Evolutionary conservation across 1,139 yeast species (phyloP).

Genomic region (Magnusiomyces clavatus): DNA sequence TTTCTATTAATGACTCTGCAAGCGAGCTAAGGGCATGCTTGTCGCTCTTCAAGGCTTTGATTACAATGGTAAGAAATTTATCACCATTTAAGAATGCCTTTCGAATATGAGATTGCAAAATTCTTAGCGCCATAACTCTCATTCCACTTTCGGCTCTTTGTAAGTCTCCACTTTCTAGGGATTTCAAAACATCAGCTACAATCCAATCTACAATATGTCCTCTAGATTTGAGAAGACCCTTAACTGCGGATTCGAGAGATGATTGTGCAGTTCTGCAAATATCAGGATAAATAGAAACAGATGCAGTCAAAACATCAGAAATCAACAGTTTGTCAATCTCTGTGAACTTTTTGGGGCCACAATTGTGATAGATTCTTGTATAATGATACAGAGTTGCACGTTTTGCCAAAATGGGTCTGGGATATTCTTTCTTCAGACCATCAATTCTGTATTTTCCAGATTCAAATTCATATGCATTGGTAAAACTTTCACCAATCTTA

Average conservation of each 20-base stretch:
- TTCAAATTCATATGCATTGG: conserved; percentile 40
- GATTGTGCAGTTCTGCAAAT: conserved; percentile 66
- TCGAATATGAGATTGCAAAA: conserved; percentile 42
- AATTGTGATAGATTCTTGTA: conserved; percentile 64
- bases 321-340: conserved; percentile 57
- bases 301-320: conserved; percentile 57
- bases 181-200: conserved; percentile 43
- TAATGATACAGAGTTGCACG: conserved; percentile 73
- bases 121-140: conserved; percentile 30
- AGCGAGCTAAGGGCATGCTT: conserved; percentile 33
- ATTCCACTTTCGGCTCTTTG: conserved; percentile 65
- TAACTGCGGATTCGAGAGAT: conserved; percentile 62
- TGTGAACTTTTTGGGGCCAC: conserved; percentile 68
- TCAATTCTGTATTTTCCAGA: conserved; percentile 41
- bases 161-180: conserved; percentile 47
- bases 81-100: conserved; percentile 51
- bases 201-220: conserved; percentile 33
- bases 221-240: conserved; percentile 61
- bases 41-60: conserved; percentile 52
- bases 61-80: conserved; percentile 42
- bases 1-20: conserved; percentile 31
- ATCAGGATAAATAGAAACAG: conserved; percentile 66
- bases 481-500: conserved; percentile 44
- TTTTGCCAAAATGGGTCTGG: conserved; percentile 70
- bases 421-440: conserved; percentile 60